These are phyloP conservation scores for Blepharisma stoltei DNA, from an alignment of 73 alveolate species.

Conservation along the genomic window DNA sequence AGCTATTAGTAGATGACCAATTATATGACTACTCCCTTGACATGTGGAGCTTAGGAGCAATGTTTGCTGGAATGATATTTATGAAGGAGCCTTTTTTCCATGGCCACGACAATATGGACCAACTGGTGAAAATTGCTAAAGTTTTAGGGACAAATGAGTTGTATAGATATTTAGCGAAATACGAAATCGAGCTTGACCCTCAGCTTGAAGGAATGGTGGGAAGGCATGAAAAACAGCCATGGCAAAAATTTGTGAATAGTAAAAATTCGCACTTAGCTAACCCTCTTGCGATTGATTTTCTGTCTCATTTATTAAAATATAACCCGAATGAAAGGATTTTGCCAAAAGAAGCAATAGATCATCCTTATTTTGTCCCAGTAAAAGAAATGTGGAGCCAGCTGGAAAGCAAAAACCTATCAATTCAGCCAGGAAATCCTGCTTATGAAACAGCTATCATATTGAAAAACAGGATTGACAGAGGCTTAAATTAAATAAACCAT, in stretches of 20 bases:
- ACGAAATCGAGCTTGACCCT: slow-evolving; percentile 49
- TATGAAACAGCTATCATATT: too few species aligned
- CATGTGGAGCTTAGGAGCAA: slow-evolving; percentile 92
- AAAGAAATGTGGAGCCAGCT: too few species aligned
- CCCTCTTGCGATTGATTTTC: slow-evolving; percentile 91
- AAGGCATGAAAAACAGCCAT: slow-evolving; percentile 57
- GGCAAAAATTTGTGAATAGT: slow-evolving; percentile 78
- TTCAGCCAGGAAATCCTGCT: too few species aligned
- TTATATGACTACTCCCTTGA: slow-evolving; percentile 89
- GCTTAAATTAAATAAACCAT: too few species aligned
- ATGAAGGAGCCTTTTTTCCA: slow-evolving; percentile 96
- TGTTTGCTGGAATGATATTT: slow-evolving; percentile 84
- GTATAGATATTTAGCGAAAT: slow-evolving; percentile 68
- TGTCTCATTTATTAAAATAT: slow-evolving; percentile 10
- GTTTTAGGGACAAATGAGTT: slow-evolving; percentile 89
- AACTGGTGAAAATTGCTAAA: slow-evolving; percentile 93
- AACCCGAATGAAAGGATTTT: slow-evolving; percentile 60
- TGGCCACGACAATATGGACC: slow-evolving; percentile 96
- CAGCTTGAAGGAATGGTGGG: slow-evolving; percentile 51
- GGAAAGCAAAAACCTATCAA: too few species aligned
- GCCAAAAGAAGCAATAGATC: slow-evolving; percentile 94
- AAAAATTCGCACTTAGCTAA: slow-evolving; percentile 83
- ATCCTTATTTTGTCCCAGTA: slow-evolving; percentile 86
- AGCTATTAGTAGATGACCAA: slow-evolving; percentile 76
- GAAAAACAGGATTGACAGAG: too few species aligned